Base-by-base conservation (phyloP, 805 yeast species). In the Myxozyma neotropica region DNA sequence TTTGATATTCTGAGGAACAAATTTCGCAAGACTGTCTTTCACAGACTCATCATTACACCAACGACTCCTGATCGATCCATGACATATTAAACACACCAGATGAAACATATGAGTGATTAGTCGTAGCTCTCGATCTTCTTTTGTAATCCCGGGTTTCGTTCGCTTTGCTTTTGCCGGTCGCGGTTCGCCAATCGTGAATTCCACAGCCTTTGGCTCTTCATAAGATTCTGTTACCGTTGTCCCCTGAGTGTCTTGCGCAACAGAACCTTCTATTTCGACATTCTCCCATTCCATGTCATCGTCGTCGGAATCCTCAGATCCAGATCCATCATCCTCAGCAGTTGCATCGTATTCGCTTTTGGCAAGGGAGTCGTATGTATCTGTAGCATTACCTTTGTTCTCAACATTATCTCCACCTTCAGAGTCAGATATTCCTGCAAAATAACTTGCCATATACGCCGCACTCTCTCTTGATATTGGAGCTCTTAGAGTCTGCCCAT, bases 31-130 rank as follows among this genome's bases (percentile, higher is more conserved):
- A 8, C 67, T 64, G 0, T 48, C 50, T 42, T 57, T 50, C 17
- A 57, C 53, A 4, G 56, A 57, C 24, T 33, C 27, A 55, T 83
- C 81, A 58, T 81, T 82, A 61, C 90, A 80, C 97, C 97, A 92
- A 5, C 74, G 65, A 70, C 92, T 93, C 26, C 96, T 78, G 2
- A 83, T 68, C 0, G 77, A 77, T 0, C 91, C 94, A 70, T 89
- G 95, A 1, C 80, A 70, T 55, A 88, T 72, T 82, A 89, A 81
- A 24, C 80, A 72, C 15, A 82, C 75, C 1, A 93, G 66, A 58
- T 83, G 80, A 53, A 81, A 64, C 72, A 83, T 80, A 70, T 92
- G 97, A 7, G 83, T 71, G 0, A 71, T 64, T 48, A 77, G 76
- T 19, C 97, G 74, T 45, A 71, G 72, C 0, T 67, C 45, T 12